phyloP scores from a whole-genome alignment of 1,284 basidiomycete genomes.

The Flammula alnicola region DNA sequence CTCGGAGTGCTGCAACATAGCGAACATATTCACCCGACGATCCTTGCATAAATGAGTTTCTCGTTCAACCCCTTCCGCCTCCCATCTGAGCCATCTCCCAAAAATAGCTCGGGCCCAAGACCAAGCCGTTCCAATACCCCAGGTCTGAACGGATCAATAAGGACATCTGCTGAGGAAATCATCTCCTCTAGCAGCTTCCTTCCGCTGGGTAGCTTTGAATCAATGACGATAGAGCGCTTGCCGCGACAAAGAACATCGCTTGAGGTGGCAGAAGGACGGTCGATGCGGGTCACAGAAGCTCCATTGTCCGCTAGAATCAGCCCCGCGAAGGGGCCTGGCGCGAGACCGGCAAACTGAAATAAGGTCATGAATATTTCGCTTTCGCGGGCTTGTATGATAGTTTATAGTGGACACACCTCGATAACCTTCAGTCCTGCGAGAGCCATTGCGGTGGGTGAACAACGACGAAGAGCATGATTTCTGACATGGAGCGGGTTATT shows the following conservation, averaged over 20 bases:
- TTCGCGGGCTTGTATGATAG: neutral
- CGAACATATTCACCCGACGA: slow-evolving; percentile 54
- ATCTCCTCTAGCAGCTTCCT: slow-evolving; percentile 60
- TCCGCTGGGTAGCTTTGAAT: slow-evolving; percentile 68
- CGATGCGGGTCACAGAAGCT: slow-evolving; percentile 78
- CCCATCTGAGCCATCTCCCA: slow-evolving; percentile 53
- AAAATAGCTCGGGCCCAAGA: slow-evolving; percentile 76
- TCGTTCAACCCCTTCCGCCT: slow-evolving; percentile 56
- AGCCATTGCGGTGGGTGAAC: slow-evolving; percentile 41
- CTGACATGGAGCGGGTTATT: slow-evolving; percentile 14
- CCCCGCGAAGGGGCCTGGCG: slow-evolving; percentile 83
- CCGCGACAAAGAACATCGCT: slow-evolving; percentile 67
- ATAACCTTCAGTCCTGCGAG: slow-evolving; percentile 59
- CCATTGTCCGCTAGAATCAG: slow-evolving; percentile 83
- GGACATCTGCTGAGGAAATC: slow-evolving; percentile 70
- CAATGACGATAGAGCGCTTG: slow-evolving; percentile 75
- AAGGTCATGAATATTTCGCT: neutral
- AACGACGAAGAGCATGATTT: slow-evolving; percentile 6
- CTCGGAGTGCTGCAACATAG: slow-evolving; percentile 1
- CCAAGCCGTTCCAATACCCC: slow-evolving; percentile 82
- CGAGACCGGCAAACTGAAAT: slow-evolving; percentile 80
- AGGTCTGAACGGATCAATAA: slow-evolving; percentile 85
- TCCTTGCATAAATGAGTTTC: slow-evolving; percentile 65
- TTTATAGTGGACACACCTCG: slow-evolving; percentile 45
- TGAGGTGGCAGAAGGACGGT: slow-evolving; percentile 51